Base-by-base conservation (phyloP, 257 asterid species). In the Salvia miltiorrhiza region DNA sequence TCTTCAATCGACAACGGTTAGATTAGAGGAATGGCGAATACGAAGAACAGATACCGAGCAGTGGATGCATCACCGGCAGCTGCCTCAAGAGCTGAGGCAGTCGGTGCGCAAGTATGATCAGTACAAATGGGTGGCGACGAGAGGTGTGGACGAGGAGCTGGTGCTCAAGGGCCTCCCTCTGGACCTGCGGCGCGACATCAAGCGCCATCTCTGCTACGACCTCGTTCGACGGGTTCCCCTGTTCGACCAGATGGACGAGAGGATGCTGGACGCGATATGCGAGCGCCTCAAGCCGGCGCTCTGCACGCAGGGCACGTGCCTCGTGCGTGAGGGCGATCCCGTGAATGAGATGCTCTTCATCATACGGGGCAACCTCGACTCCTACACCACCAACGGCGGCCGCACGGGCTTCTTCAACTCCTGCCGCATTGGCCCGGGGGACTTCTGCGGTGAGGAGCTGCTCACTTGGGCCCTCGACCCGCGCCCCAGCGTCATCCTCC, bases 391-490 rank as follows among this genome's bases (percentile, higher is more conserved):
- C 1, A 90, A 93, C 10, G 98, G 98, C 2, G 98, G 98, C 21
- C 90, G 98, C 7, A 88, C 97, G 1, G 98, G 98, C 10, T 90
- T 93, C 95, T 93, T 93, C 88, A 88, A 93, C 66, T 82, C 96
- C 3, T 86, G 96, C 54, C 76, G 89, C 5, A 87, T 90, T 0
- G 97, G 98, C 19, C 87, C 98, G 0, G 96, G 97, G 0, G 96
- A 93, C 74, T 93, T 93, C 76, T 93, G 98, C 20, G 98, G 98
- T 1, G 98, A 90, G 83, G 98, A 93, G 77, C 92, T 93, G 8
- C 86, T 93, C 9, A 90, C 98, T 33, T 93, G 98, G 98, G 98
- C 98, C 8, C 93, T 93, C 23, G 98, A 90, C 69, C 97, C 97
- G 0, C 95, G 87, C 20, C 97, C 97, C 7, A 83, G 92, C 59